Percentiles rank a stretch among this genome's conserved stretches.
Evolutionary conservation across 495 filamentous ascomycete species (phyloP).

Genomic region (Penicillium robsamsonii): DNA sequence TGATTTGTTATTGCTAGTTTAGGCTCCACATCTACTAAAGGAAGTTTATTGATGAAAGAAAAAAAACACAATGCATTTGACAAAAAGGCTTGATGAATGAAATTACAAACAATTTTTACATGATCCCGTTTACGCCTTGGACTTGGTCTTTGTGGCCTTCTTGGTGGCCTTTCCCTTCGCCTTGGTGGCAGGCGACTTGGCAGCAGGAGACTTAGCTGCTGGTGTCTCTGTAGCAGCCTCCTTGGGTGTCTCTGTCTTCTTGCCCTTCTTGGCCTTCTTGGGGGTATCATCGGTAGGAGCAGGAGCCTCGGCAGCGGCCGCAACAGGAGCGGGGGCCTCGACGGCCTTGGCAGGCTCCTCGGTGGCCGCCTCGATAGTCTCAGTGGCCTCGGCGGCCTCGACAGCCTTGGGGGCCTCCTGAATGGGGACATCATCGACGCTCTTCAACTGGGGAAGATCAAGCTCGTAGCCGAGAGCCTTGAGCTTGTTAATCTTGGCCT

Average conservation of each 20-base stretch:
- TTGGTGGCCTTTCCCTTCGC: constrained; percentile 34
- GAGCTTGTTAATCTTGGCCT: constrained; percentile 66
- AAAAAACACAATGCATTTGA: constrained; percentile 15
- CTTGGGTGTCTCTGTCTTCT: constrained; percentile 33
- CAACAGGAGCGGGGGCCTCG: constrained; percentile 27
- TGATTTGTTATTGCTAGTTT: background rate
- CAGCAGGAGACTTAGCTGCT: constrained; percentile 21
- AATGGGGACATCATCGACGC: constrained; percentile 56
- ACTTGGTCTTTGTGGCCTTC: constrained; percentile 38
- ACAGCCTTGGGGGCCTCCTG: constrained; percentile 34
- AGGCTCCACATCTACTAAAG: background rate
- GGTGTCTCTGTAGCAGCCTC: constrained; percentile 21
- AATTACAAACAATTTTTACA: constrained; percentile 25
- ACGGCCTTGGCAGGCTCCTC: constrained; percentile 34
- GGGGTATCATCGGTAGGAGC: constrained; percentile 34
- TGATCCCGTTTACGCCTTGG: constrained; percentile 32
- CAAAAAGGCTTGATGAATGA: constrained; percentile 18
- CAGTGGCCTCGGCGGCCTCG: constrained; percentile 21
- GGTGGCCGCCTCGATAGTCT: constrained; percentile 22
- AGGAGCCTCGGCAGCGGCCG: constrained; percentile 17
- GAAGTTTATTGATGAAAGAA: background rate
- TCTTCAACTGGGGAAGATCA: constrained; percentile 69
- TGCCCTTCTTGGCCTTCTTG: constrained; percentile 41
- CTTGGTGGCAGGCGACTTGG: constrained; percentile 14
- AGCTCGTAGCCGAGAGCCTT: constrained; percentile 84